Conservation (phyloP, 768 basidiomycete species). For the Pisolithus sp. region DNA sequence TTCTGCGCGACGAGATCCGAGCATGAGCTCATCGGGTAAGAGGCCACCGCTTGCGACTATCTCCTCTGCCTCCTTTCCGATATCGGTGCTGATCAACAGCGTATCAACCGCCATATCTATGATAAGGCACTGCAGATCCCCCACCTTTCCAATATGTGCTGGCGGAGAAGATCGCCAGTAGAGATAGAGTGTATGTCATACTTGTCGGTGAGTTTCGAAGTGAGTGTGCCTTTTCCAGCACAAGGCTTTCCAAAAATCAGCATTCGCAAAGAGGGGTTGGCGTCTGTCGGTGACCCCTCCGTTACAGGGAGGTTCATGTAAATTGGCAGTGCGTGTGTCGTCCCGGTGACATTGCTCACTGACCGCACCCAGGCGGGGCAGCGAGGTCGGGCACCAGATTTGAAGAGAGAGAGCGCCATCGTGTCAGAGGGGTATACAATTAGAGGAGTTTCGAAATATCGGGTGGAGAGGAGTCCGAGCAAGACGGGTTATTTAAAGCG, state of each 20-base stretch:
- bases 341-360: slow-evolving; percentile 15
- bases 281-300: slow-evolving; percentile 20
- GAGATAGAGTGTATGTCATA: slow-evolving; percentile 72
- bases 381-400: slow-evolving; percentile 1
- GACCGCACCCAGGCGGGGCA: slow-evolving; percentile 8
- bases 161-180: slow-evolving; percentile 78
- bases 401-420: background rate
- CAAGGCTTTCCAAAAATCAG: slow-evolving; percentile 55
- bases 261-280: slow-evolving; percentile 34
- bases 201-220: slow-evolving; percentile 62
- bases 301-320: slow-evolving; percentile 33
- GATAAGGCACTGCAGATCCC: slow-evolving; percentile 9
- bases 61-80: slow-evolving; percentile 69
- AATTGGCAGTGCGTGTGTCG: slow-evolving; percentile 38
- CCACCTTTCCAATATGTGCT: slow-evolving; percentile 65
- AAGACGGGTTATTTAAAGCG: background rate
- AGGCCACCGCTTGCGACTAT: slow-evolving; percentile 75
- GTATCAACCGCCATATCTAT: background rate
- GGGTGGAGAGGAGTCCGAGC: background rate
- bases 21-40: slow-evolving; percentile 71
- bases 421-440: slow-evolving; percentile 4
- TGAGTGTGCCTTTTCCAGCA: slow-evolving; percentile 78
- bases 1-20: slow-evolving; percentile 68
- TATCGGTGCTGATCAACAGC: slow-evolving; percentile 47
- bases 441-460: background rate